Evolutionary conservation across 2,329 filamentous ascomycete species (phyloP).

Genomic region (Huntiella abstrusa): DNA sequence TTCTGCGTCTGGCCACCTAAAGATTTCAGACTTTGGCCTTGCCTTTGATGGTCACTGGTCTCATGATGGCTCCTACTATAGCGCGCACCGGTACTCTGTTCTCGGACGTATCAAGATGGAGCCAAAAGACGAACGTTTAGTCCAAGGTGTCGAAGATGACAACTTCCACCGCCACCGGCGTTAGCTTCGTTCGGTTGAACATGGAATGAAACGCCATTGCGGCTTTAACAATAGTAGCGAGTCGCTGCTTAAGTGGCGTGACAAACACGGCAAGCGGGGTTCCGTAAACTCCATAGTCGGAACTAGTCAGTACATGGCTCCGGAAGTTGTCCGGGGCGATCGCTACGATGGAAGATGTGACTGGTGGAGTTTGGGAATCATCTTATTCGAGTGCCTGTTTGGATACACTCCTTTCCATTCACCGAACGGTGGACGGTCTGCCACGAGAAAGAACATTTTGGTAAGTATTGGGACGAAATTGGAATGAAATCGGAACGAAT

Average conservation of each 20-base stretch:
- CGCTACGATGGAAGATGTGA: conserved; percentile 85
- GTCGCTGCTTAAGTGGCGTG: conserved; percentile 47
- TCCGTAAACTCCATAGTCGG: conserved; percentile 76
- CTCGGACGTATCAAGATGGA: conserved; percentile 57
- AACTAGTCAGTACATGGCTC: conserved; percentile 96
- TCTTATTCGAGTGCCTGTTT: conserved; percentile 86
- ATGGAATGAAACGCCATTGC: conserved; percentile 15
- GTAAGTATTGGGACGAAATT: too few species aligned
- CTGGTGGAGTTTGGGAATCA: conserved; percentile 92
- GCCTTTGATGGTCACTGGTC: conserved; percentile 93
- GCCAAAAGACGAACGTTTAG: conserved; percentile 36
- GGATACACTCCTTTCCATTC: conserved; percentile 79
- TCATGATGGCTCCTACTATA: conserved; percentile 75
- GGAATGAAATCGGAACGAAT: conserved; percentile 15
- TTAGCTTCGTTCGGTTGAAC: conserved; percentile 20
- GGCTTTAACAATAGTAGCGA: conserved; percentile 10
- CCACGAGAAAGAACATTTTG: conserved; percentile 73
- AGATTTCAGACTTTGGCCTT: conserved; percentile 90
- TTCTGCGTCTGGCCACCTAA: conserved; percentile 70
- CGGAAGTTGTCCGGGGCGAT: conserved; percentile 69
- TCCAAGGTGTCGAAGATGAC: conserved; percentile 4
- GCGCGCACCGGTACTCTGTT: conserved; percentile 60
- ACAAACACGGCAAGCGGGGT: conserved; percentile 47
- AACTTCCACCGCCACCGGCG: conserved; percentile 15
- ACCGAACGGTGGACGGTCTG: conserved; percentile 48